These are phyloP conservation scores for Aspergillus jensenii DNA, from an alignment of 2,329 filamentous ascomycete species.

Conservation along the genomic window DNA sequence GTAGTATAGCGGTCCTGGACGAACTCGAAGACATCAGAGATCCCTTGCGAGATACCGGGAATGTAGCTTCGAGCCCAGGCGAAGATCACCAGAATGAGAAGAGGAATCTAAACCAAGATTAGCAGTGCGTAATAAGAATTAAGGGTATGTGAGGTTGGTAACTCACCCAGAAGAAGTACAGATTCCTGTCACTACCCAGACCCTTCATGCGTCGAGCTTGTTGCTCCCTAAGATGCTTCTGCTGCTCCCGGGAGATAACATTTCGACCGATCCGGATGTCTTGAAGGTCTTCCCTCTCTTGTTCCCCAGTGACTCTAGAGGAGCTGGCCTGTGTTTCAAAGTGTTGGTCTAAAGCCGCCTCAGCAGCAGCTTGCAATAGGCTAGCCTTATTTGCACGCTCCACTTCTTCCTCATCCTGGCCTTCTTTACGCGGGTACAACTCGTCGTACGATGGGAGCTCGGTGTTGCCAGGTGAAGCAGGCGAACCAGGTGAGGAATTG, in stretches of 20 bases:
- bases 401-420: constrained; percentile 32
- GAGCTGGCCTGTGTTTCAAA: constrained; percentile 38
- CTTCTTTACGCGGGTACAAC: constrained; percentile 60
- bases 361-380: constrained; percentile 43
- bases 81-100: constrained; percentile 46
- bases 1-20: constrained; percentile 34
- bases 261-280: constrained; percentile 45
- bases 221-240: constrained; percentile 47
- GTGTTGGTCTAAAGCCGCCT: constrained; percentile 46
- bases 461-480: constrained; percentile 37
- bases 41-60: constrained; percentile 42
- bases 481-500: constrained; percentile 34
- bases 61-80: constrained; percentile 47
- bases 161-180: constrained; percentile 57
- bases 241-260: constrained; percentile 45
- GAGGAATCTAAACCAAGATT: constrained; percentile 41
- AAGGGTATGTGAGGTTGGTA: not conserved
- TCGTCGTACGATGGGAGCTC: constrained; percentile 77
- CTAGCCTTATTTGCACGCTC: constrained; percentile 45
- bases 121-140: constrained; percentile 16
- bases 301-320: constrained; percentile 17
- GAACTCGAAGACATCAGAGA: constrained; percentile 40
- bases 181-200: constrained; percentile 50
- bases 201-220: constrained; percentile 51
- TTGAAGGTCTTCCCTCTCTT: constrained; percentile 36